Evolutionary conservation across 192 early-diverging fungal species (phyloP).

Genomic region (Physocladia obscura): DNA sequence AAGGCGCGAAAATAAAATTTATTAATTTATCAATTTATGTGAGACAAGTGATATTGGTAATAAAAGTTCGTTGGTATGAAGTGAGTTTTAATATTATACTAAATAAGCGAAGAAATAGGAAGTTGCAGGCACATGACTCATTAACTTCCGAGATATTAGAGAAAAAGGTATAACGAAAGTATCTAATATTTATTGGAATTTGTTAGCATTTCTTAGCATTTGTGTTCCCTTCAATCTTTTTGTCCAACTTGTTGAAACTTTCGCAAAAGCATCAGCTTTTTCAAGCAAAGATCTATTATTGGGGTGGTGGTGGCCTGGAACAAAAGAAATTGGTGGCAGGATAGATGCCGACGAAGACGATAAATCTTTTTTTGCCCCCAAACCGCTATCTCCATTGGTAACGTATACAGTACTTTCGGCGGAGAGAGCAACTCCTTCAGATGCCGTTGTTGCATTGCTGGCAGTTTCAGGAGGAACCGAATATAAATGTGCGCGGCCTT

Average conservation of each 20-base stretch:
- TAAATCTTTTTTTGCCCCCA: background rate
- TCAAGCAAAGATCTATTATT: background rate
- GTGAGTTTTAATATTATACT: too few relatives aligned
- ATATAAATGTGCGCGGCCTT: conserved; percentile 23
- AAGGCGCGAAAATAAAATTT: conserved; percentile 12
- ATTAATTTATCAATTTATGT: too few relatives aligned
- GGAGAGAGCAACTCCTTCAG: background rate
- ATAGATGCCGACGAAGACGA: background rate
- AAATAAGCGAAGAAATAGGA: too few relatives aligned
- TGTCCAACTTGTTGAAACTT: conserved; percentile 20
- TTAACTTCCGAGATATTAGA: too few relatives aligned
- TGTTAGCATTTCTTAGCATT: too few relatives aligned
- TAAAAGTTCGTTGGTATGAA: too few relatives aligned
- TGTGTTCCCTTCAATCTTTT: conserved; percentile 36
- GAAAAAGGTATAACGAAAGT: too few relatives aligned
- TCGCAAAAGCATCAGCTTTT: conserved; percentile 8
- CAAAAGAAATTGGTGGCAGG: conserved; percentile 15
- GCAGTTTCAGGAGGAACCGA: conserved; percentile 5
- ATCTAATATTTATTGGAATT: too few relatives aligned
- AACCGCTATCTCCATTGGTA: background rate
- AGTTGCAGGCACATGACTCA: too few relatives aligned
- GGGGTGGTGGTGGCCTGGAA: background rate
- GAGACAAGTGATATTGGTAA: too few relatives aligned
- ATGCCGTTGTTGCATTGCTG: background rate
- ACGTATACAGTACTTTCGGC: background rate